These are phyloP conservation scores for Xylariaceae sp. DNA, from an alignment of 2,329 filamentous ascomycete species.

Conservation along the genomic window DNA sequence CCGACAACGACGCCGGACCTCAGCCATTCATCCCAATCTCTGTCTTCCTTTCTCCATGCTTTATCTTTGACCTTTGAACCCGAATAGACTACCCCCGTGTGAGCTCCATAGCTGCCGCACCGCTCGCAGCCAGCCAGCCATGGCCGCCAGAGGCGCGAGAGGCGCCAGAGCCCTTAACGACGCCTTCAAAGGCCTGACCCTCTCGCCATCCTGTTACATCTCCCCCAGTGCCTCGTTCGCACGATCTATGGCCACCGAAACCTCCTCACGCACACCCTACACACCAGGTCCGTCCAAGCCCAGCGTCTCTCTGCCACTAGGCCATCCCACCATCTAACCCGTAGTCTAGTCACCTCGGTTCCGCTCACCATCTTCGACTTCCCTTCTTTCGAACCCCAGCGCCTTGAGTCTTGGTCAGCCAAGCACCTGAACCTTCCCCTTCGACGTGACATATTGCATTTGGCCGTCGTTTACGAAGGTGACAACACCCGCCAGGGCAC, in stretches of 20 bases:
- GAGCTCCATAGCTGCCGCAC: no score
- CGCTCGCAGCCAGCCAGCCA: slow-evolving; percentile 17
- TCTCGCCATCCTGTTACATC: slow-evolving; percentile 20
- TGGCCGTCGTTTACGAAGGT: slow-evolving; percentile 88
- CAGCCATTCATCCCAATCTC: no score
- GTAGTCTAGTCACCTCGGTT: slow-evolving; percentile 54
- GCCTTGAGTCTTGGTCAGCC: slow-evolving; percentile 72
- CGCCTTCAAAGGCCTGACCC: slow-evolving; percentile 47
- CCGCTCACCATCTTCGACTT: slow-evolving; percentile 86
- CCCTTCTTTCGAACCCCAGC: slow-evolving; percentile 78
- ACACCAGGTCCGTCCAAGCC: slow-evolving; percentile 39
- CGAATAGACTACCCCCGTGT: no score
- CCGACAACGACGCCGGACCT: no score
- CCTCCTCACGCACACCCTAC: slow-evolving; percentile 39
- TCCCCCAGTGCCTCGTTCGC: slow-evolving; percentile 34
- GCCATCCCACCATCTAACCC: slow-evolving; percentile 7
- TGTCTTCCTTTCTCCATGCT: no score
- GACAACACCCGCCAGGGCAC: slow-evolving; percentile 85
- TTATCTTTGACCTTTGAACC: no score
- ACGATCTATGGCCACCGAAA: slow-evolving; percentile 55
- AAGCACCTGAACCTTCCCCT: slow-evolving; percentile 84
- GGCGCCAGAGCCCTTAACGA: slow-evolving; percentile 48
- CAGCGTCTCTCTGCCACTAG: background rate
- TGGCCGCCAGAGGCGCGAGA: slow-evolving; percentile 48
- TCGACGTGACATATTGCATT: slow-evolving; percentile 86